phyloP scores from a whole-genome alignment of 176 grass and related monocot genomes.

The Echinochloa phyllopogon region DNA sequence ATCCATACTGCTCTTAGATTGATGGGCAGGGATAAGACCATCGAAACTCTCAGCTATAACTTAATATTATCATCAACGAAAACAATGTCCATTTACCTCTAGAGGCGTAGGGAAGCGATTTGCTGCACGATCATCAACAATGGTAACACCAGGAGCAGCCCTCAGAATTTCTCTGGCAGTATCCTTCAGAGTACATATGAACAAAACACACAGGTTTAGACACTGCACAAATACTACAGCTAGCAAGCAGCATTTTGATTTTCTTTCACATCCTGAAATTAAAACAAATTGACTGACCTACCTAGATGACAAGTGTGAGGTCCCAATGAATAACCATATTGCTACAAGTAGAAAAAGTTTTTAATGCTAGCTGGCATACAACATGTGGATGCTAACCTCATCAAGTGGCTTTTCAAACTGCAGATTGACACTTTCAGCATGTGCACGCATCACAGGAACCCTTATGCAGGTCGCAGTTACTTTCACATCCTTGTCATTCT shows the following conservation, averaged over 20 bases:
- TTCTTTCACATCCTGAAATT: background rate
- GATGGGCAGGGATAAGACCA: background rate
- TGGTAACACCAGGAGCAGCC: slow-evolving; percentile 77
- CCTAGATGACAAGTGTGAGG: background rate
- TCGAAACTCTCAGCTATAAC: background rate
- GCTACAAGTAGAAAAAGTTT: background rate
- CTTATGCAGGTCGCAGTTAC: slow-evolving; percentile 94
- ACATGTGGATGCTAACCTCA: slow-evolving; percentile 65
- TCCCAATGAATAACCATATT: background rate
- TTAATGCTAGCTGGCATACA: background rate
- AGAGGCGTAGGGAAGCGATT: slow-evolving; percentile 86
- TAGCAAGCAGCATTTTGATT: background rate
- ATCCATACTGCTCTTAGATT: background rate
- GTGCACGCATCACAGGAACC: slow-evolving; percentile 90
- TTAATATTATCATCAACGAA: background rate
- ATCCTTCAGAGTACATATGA: slow-evolving; percentile 56
- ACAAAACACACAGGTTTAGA: slow-evolving; percentile 47
- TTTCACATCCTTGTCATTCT: slow-evolving; percentile 92
- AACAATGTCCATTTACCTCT: slow-evolving; percentile 54
- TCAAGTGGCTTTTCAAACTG: slow-evolving; percentile 94
- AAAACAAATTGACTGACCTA: background rate
- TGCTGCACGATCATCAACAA: slow-evolving; percentile 76
- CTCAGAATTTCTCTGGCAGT: slow-evolving; percentile 87
- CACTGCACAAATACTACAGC: slow-evolving; percentile 19
- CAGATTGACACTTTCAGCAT: slow-evolving; percentile 93